phyloP scores from a whole-genome alignment of 345 rosid genomes.

The Populus davidiana region DNA sequence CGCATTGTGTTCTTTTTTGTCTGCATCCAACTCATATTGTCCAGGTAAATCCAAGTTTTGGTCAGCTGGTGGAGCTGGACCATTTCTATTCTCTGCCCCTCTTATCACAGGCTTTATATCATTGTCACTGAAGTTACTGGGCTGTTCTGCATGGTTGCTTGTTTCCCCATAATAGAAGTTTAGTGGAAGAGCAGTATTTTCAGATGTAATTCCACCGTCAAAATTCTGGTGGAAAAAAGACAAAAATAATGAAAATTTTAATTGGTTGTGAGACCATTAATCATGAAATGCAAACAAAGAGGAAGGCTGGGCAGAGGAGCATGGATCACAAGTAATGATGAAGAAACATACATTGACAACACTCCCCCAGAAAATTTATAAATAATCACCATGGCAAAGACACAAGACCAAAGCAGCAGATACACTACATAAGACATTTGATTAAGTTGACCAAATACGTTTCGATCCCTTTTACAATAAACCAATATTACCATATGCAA shows the following conservation, averaged over 20 bases:
- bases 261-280: background rate
- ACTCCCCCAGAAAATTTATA: background rate
- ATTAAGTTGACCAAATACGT: background rate
- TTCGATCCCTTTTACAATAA: background rate
- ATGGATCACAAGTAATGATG: background rate
- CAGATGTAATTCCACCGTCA: constrained; percentile 35
- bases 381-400: background rate
- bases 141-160: constrained; percentile 43
- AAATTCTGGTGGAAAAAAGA: constrained; percentile 35
- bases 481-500: background rate
- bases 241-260: background rate
- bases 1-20: constrained; percentile 39
- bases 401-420: background rate
- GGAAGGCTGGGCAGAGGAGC: background rate
- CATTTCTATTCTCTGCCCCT: constrained; percentile 26
- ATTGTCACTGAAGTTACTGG: constrained; percentile 38
- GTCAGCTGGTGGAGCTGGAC: constrained; percentile 28
- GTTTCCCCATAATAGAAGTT: constrained; percentile 55
- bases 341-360: background rate
- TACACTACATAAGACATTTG: background rate
- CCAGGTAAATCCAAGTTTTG: constrained; percentile 38
- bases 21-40: constrained; percentile 35
- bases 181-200: constrained; percentile 37
- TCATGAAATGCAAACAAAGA: background rate
- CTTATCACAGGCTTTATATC: constrained; percentile 44